Evolutionary conservation across 1,284 basidiomycete species (phyloP).

Genomic region (Apiotrichum gamsii): DNA sequence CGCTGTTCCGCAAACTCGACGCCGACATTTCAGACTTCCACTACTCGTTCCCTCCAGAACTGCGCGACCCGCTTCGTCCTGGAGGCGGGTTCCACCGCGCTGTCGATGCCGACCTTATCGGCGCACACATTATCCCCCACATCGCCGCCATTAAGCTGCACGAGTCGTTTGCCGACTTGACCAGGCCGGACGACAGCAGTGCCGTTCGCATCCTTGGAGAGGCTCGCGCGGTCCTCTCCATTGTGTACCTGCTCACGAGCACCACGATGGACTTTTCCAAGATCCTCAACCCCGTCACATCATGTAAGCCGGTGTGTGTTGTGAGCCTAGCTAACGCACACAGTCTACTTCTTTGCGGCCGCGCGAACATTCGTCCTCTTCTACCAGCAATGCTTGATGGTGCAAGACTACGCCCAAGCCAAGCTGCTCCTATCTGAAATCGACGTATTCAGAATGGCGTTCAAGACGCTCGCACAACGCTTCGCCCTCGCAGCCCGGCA

Average conservation of each 20-base stretch:
- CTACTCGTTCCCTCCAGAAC: conserved; percentile 26
- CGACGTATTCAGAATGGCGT: conserved; percentile 31
- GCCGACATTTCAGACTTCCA: conserved; percentile 23
- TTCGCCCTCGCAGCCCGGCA: conserved; percentile 28
- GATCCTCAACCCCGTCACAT: conserved; percentile 23
- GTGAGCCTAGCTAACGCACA: neutral
- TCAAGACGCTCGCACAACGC: conserved; percentile 16
- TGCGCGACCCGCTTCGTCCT: conserved; percentile 35
- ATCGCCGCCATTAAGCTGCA: conserved; percentile 37
- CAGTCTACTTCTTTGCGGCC: conserved; percentile 28
- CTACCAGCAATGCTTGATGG: conserved; percentile 27
- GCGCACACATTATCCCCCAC: conserved; percentile 29
- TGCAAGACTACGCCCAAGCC: conserved; percentile 16
- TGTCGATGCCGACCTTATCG: conserved; percentile 34
- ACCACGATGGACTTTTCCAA: conserved; percentile 29
- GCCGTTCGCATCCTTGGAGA: conserved; percentile 24
- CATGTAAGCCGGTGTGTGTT: conserved; percentile 18
- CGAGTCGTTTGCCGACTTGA: conserved; percentile 35
- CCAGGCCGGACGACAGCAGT: conserved; percentile 23
- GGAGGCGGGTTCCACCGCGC: conserved; percentile 20
- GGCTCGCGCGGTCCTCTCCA: conserved; percentile 25
- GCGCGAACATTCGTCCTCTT: conserved; percentile 31
- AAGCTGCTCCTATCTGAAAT: conserved; percentile 29
- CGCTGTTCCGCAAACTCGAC: conserved; percentile 29
- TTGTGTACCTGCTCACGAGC: conserved; percentile 28